Evolutionary conservation across 2,329 filamentous ascomycete species (phyloP).

Genomic region (Pyricularia grisea): DNA sequence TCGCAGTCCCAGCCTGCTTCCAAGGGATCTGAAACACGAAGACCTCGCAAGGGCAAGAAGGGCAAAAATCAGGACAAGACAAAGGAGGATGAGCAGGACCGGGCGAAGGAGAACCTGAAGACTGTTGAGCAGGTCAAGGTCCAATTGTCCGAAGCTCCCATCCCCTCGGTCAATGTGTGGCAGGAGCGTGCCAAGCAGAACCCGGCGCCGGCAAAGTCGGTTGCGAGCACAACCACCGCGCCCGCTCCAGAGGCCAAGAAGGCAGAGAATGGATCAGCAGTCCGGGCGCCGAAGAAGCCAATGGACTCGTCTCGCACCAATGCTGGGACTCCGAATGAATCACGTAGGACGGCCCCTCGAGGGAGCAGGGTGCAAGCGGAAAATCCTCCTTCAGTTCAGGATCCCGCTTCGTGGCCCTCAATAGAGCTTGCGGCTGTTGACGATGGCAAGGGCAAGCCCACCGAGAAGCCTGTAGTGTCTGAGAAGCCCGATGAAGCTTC

Average conservation of each 20-base stretch:
- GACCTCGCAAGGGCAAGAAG: constrained; percentile 57
- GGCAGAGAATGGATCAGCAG: constrained; percentile 17
- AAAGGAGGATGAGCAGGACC: constrained; percentile 41
- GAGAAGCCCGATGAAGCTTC: constrained; percentile 54
- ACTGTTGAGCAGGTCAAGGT: constrained; percentile 40
- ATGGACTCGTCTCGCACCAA: constrained; percentile 6
- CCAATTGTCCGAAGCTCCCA: constrained; percentile 69
- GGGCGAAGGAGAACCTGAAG: constrained; percentile 45
- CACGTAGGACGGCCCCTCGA: constrained; percentile 31
- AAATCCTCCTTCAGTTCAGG: constrained; percentile 56
- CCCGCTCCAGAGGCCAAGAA: constrained; percentile 33
- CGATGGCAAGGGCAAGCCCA: constrained; percentile 64
- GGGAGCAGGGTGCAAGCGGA: constrained; percentile 26
- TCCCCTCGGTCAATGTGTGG: constrained; percentile 84
- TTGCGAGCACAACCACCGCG: constrained; percentile 10
- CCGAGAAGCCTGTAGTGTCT: neutral
- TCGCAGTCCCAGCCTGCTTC: constrained; percentile 12
- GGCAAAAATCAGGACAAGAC: constrained; percentile 35
- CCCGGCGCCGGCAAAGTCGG: constrained; percentile 31
- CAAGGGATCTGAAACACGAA: constrained; percentile 45
- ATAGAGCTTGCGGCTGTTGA: constrained; percentile 62
- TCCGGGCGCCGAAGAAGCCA: constrained; percentile 23
- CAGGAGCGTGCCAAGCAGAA: constrained; percentile 47
- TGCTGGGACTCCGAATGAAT: constrained; percentile 22
- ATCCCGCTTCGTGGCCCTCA: constrained; percentile 81